phyloP scores from a whole-genome alignment of 768 basidiomycete genomes.

The Macrolepiota albuminosa region DNA sequence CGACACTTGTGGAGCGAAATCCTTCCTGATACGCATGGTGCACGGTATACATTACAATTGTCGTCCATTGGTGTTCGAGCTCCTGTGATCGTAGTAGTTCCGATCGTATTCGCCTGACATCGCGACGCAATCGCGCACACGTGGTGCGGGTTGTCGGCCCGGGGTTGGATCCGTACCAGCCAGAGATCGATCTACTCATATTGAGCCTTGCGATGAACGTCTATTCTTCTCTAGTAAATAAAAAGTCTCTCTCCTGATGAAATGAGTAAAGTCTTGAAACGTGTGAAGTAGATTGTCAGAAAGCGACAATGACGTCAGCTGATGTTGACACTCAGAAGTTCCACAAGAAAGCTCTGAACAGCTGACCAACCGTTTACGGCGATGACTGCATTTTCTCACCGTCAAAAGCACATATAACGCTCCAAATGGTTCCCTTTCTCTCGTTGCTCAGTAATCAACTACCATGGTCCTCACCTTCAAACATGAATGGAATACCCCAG shows the following conservation, averaged over 20 bases:
- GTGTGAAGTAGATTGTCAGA: not conserved
- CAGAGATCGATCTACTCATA: not conserved
- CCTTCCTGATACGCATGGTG: too few species aligned
- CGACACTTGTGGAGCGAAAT: too few species aligned
- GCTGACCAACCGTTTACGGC: not conserved
- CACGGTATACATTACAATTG: too few species aligned
- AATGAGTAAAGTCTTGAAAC: not conserved
- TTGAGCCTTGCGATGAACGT: not conserved
- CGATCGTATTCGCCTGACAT: not conserved
- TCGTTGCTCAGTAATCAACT: conserved; percentile 3
- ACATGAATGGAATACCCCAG: conserved; percentile 47
- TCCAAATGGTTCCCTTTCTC: not conserved
- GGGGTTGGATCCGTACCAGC: not conserved
- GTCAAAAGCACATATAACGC: not conserved
- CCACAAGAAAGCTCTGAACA: not conserved
- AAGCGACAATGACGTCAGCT: not conserved
- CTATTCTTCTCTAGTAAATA: not conserved
- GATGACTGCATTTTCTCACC: not conserved
- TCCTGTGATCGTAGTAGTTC: not conserved
- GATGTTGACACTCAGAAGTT: not conserved
- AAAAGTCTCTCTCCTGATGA: not conserved
- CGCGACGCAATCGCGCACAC: not conserved
- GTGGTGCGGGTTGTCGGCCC: not conserved
- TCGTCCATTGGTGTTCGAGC: not conserved
- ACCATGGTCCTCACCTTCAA: conserved; percentile 31